phyloP scores from a whole-genome alignment of 495 filamentous ascomycete species.

The Penicillium canariense region DNA sequence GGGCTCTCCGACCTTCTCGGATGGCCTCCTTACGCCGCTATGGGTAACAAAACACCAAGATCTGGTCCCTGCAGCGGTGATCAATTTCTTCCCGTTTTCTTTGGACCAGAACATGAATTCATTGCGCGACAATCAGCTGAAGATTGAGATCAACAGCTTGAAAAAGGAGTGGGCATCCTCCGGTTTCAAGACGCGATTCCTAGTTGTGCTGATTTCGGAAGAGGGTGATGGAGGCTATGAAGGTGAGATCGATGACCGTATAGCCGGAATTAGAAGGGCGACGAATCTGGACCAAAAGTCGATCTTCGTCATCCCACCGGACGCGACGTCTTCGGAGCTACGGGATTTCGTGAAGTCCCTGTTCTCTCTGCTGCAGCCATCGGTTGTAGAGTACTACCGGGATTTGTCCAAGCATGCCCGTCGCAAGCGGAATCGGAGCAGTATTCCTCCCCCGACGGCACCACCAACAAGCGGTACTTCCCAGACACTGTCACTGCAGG shows the following conservation, averaged over 20 bases:
- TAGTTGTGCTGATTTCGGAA: conserved; percentile 76
- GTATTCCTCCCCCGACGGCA: conserved; percentile 76
- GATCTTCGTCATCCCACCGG: conserved; percentile 71
- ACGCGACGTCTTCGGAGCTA: conserved; percentile 59
- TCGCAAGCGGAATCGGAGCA: conserved; percentile 74
- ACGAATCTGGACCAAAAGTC: conserved; percentile 77
- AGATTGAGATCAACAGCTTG: conserved; percentile 77
- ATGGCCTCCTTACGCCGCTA: conserved; percentile 74
- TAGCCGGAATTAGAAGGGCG: conserved; percentile 69
- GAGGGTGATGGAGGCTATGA: conserved; percentile 54
- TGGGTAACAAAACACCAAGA: conserved; percentile 87
- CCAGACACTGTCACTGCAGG: conserved; percentile 75
- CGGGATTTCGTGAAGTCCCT: conserved; percentile 62
- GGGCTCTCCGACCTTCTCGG: conserved; percentile 75
- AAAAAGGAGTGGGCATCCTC: conserved; percentile 63
- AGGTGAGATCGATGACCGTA: conserved; percentile 69
- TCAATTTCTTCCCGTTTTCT: conserved; percentile 71
- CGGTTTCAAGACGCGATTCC: conserved; percentile 68
- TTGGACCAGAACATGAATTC: conserved; percentile 68
- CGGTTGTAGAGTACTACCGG: conserved; percentile 78
- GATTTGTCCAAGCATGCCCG: conserved; percentile 85
- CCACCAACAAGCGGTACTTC: conserved; percentile 80
- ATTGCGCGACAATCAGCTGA: conserved; percentile 79
- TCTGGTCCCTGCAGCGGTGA: conserved; percentile 72
- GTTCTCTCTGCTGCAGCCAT: conserved; percentile 57